phyloP scores from a whole-genome alignment of 2,329 filamentous ascomycete genomes.

The Laburnicola sp. region DNA sequence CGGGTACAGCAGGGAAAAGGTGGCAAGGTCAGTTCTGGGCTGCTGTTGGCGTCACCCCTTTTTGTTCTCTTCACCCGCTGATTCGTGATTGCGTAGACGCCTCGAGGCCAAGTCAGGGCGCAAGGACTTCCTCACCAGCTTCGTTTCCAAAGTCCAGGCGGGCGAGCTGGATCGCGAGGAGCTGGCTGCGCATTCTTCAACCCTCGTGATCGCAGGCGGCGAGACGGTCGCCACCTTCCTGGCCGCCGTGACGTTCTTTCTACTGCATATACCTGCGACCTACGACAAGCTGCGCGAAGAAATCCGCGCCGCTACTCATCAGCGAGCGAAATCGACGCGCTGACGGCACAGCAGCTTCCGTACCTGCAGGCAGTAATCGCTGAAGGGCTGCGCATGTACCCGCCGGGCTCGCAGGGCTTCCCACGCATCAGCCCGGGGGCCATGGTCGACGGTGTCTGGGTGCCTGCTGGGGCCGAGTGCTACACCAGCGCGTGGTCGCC shows the following conservation, averaged over 20 bases:
- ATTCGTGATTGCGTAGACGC: not conserved
- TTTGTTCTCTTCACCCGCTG: too few species aligned
- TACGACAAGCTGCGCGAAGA: constrained; percentile 2
- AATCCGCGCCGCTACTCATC: constrained; percentile 7
- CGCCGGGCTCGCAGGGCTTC: constrained; percentile 42
- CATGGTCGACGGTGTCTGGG: constrained; percentile 11
- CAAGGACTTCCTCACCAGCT: constrained; percentile 15
- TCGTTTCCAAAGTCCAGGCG: constrained; percentile 5
- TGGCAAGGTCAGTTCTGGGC: not conserved
- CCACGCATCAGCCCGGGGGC: constrained; percentile 28
- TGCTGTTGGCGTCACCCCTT: not conserved
- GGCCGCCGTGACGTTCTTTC: constrained; percentile 13
- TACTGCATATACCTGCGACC: constrained; percentile 8
- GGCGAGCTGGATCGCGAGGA: constrained; percentile 14
- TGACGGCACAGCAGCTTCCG: constrained; percentile 12
- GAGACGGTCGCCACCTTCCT: constrained; percentile 20
- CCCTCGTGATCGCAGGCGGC: constrained; percentile 18
- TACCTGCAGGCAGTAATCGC: constrained; percentile 29
- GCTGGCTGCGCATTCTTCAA: constrained; percentile 15
- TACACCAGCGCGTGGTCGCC: constrained; percentile 24
- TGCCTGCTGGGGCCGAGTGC: constrained; percentile 32
- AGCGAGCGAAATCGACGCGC: constrained; percentile 10
- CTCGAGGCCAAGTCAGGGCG: not conserved
- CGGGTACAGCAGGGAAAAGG: not conserved
- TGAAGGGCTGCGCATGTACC: constrained; percentile 31